Base-by-base conservation (phyloP, 768 basidiomycete species). In the Naganishia vaughanmartiniae region DNA sequence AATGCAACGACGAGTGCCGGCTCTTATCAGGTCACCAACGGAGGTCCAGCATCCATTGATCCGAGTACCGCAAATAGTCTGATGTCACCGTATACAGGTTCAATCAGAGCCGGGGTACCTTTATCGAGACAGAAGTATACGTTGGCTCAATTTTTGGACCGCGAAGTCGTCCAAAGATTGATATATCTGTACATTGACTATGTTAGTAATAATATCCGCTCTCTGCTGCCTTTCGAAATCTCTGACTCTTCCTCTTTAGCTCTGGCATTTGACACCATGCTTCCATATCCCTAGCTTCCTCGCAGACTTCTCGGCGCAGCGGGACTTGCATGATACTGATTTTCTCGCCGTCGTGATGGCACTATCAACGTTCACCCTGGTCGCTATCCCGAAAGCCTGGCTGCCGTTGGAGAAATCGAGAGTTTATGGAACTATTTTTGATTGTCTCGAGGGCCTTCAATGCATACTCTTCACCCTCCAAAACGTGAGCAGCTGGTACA, bases 271-370 rank as follows among this genome's bases (percentile, higher is more conserved):
- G 39, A 54, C 56, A 14, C 68, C 68, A 19, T 69, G 68, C 31
- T 57, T 69, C 28, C 68, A 69, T 36, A 69, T 69, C 46, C 68
- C 68, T 4, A 46, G 55, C 30, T 69, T 57, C n/a, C 56, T 55
- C 1, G 42, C 39, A 28, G 68, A 69, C 39, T 69, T 69, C 28
- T 30, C 57, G 19, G n/a, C 30, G 4, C 28, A 45, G 31, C 55
- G 68, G 21, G 68, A 69, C 24, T 30, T 24, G 15, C 54, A 48
- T 36, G 68, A 69, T 34, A 39, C 39, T 5, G 68, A 57, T n/a
- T 69, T 69, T 28, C 46, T 69, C 42, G 68, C 68, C 0, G 42
- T 69, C 39, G 68, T 69, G 10, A 46, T 69, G 68, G 45, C 56
- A 5, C 42, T 63, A 24, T 63, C 60, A 30, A 63, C 60, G 12